Percentiles rank a stretch among this genome's conserved stretches.
phyloP scores from a whole-genome alignment of 148 eudicot genomes.

The Euryodendron excelsum region DNA sequence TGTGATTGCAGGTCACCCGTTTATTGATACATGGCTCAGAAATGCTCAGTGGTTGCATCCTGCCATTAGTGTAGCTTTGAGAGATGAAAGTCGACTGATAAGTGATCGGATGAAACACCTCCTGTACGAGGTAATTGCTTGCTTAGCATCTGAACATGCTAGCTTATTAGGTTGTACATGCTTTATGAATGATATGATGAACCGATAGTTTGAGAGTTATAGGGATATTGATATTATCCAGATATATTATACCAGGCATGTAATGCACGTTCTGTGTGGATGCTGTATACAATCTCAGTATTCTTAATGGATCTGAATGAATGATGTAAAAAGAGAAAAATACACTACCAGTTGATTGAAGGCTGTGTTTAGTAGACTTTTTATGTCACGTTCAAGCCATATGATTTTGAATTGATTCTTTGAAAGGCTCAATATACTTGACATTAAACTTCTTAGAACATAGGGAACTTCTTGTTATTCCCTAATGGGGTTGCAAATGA shows the following conservation, averaged over 20 bases:
- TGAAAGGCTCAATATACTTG: not conserved
- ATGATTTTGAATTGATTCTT: not conserved
- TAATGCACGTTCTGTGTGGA: not conserved
- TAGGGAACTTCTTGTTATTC: not conserved
- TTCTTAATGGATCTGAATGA: not conserved
- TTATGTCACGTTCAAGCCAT: not conserved
- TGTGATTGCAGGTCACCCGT: slow-evolving; percentile 69
- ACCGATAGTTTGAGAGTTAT: not conserved
- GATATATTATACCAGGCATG: not conserved
- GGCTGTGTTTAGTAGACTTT: not conserved
- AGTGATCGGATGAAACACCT: slow-evolving; percentile 94
- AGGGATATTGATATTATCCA: not conserved
- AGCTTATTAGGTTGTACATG: not conserved
- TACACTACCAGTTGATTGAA: not conserved
- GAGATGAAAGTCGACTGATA: slow-evolving; percentile 90
- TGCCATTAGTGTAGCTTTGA: slow-evolving; percentile 84
- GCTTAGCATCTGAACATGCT: not conserved
- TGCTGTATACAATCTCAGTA: not conserved
- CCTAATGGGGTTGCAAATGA: not conserved
- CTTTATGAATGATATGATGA: not conserved
- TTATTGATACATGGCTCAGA: slow-evolving; percentile 61
- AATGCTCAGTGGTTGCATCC: slow-evolving; percentile 94
- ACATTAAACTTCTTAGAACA: not conserved
- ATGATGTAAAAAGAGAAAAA: not conserved
- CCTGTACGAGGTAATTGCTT: slow-evolving; percentile 75